phyloP scores from a whole-genome alignment of 2,329 filamentous ascomycete genomes.

The Penicillium sp. region DNA sequence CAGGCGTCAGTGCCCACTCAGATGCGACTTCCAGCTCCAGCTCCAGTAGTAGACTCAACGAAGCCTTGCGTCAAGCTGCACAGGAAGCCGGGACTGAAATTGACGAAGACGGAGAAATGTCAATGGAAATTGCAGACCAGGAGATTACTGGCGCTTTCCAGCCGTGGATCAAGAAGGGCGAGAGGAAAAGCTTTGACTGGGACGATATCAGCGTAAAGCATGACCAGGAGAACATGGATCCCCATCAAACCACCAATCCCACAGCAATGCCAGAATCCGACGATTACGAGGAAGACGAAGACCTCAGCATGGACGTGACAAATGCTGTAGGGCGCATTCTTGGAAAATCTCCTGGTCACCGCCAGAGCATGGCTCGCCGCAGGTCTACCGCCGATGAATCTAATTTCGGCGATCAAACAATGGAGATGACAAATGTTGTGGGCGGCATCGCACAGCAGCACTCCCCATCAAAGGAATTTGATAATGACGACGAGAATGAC shows the following conservation, averaged over 20 bases:
- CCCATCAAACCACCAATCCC: constrained; percentile 24
- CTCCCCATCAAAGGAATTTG: constrained; percentile 18
- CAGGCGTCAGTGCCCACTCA: constrained; percentile 62
- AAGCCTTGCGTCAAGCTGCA: constrained; percentile 74
- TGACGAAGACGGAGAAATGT: constrained; percentile 68
- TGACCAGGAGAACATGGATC: constrained; percentile 49
- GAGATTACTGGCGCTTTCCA: constrained; percentile 53
- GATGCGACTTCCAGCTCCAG: constrained; percentile 56
- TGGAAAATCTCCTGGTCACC: constrained; percentile 39
- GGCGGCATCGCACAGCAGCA: constrained; percentile 39
- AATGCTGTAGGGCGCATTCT: constrained; percentile 79
- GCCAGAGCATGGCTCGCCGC: constrained; percentile 45
- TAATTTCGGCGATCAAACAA: constrained; percentile 50
- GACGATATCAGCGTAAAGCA: constrained; percentile 44
- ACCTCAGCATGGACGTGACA: constrained; percentile 95
- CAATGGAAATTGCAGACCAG: constrained; percentile 74
- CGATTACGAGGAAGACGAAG: constrained; percentile 58
- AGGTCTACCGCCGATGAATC: constrained; percentile 43
- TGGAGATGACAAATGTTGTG: constrained; percentile 49
- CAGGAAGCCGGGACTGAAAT: constrained; percentile 73
- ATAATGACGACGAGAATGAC: constrained; percentile 14
- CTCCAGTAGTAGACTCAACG: constrained; percentile 74
- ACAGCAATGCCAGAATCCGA: constrained; percentile 27
- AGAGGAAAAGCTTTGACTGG: constrained; percentile 44
- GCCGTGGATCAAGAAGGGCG: constrained; percentile 49